Conservation (phyloP, 2,329 filamentous ascomycete species). For the Nemania serpens region DNA sequence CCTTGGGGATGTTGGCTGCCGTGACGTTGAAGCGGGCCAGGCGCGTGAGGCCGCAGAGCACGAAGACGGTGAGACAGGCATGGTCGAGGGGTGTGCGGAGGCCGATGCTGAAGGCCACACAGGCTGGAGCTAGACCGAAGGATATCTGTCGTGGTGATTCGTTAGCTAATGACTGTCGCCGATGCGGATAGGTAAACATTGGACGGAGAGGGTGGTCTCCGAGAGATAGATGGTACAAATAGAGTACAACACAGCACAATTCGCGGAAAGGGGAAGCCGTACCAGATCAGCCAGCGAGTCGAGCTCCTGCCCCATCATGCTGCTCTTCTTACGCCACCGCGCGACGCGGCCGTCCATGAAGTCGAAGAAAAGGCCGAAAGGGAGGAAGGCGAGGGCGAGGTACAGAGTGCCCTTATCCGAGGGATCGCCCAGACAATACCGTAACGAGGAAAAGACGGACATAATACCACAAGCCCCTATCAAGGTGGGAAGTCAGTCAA, state of each 20-base stretch:
- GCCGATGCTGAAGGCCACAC: slow-evolving; percentile 85
- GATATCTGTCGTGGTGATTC: slow-evolving; percentile 69
- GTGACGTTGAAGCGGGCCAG: slow-evolving; percentile 98
- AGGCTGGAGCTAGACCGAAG: slow-evolving; percentile 89
- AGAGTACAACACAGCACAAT: background rate
- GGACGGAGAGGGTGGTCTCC: background rate
- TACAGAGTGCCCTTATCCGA: slow-evolving; percentile 72
- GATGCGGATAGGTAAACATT: no score
- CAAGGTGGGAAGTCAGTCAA: background rate
- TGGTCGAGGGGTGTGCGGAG: slow-evolving; percentile 85
- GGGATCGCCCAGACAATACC: slow-evolving; percentile 81
- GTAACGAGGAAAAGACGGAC: slow-evolving; percentile 93
- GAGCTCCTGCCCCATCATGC: slow-evolving; percentile 95
- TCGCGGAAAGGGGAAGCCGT: slow-evolving; percentile 42
- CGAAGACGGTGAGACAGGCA: slow-evolving; percentile 80
- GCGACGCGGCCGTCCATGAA: slow-evolving; percentile 98
- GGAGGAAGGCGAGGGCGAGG: slow-evolving; percentile 83
- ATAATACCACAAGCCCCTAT: slow-evolving; percentile 85
- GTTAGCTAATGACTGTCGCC: background rate
- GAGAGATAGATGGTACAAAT: no score
- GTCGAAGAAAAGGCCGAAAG: slow-evolving; percentile 94
- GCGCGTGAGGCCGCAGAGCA: slow-evolving; percentile 90
- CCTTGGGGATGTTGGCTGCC: slow-evolving; percentile 85
- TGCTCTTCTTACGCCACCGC: slow-evolving; percentile 94
- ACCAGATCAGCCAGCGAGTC: slow-evolving; percentile 95